A percentile compares a stretch with the other conserved stretches of the same genome.
These are phyloP conservation scores for Strobilomyces dryophilus DNA, from an alignment of 768 basidiomycete species.

Conservation along the genomic window DNA sequence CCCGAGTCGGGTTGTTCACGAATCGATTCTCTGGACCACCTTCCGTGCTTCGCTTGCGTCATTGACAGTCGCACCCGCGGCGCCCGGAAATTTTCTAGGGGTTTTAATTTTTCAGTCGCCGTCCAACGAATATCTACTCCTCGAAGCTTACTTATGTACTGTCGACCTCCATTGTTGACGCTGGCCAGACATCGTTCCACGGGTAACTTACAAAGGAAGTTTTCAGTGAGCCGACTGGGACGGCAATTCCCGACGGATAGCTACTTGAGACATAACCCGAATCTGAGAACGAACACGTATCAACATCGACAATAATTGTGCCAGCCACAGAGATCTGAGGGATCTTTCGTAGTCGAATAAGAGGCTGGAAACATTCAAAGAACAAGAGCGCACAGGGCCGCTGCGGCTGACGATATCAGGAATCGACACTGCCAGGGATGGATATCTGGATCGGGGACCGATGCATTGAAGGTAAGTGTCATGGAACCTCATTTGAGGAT, in stretches of 20 bases:
- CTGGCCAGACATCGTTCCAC: background rate
- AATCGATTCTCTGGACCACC: conserved; percentile 5
- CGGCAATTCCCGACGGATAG: background rate
- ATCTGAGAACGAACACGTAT: background rate
- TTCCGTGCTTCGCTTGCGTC: background rate
- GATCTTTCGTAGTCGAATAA: background rate
- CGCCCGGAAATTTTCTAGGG: background rate
- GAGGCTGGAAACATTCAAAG: background rate
- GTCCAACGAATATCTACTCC: background rate
- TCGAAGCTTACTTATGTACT: background rate
- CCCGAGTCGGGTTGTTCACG: background rate
- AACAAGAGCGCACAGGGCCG: background rate
- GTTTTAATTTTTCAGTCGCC: background rate
- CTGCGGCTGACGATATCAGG: background rate
- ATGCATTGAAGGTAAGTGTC: conserved; percentile 3
- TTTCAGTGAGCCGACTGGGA: background rate
- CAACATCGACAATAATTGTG: background rate
- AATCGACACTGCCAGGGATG: conserved; percentile 8
- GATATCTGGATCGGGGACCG: background rate
- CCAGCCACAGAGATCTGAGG: background rate
- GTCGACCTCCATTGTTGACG: background rate
- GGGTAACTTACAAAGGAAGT: background rate
- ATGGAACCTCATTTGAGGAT: conserved; percentile 18
- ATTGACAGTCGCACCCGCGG: background rate
- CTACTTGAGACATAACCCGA: background rate